These are phyloP conservation scores for Fusarium abutilonis DNA, from an alignment of 2,329 filamentous ascomycete species.

Conservation along the genomic window DNA sequence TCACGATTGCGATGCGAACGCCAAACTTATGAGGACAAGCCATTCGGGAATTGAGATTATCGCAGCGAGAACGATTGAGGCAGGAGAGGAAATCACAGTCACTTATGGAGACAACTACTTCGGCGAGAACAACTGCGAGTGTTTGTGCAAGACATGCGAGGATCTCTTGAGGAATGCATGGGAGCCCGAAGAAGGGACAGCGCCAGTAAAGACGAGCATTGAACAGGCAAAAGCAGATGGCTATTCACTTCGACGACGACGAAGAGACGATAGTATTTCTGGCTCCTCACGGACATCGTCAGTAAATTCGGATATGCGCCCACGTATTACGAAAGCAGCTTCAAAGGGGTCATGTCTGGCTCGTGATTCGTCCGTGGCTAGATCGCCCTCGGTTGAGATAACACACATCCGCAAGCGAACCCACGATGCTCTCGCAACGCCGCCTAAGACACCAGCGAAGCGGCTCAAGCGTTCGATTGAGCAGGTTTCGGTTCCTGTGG, in stretches of 20 bases:
- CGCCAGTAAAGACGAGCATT: slow-evolving; percentile 61
- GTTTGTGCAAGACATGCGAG: slow-evolving; percentile 90
- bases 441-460: slow-evolving; percentile 66
- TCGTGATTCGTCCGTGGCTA: slow-evolving; percentile 47
- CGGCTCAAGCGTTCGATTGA: slow-evolving; percentile 52
- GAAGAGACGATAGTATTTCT: slow-evolving; percentile 61
- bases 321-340: slow-evolving; percentile 57
- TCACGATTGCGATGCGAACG: slow-evolving; percentile 95
- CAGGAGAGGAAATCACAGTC: slow-evolving; percentile 95
- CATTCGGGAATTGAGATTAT: slow-evolving; percentile 91
- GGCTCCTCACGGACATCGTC: slow-evolving; percentile 66
- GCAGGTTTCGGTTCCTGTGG: slow-evolving; percentile 44
- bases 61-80: slow-evolving; percentile 80
- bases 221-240: slow-evolving; percentile 60
- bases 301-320: slow-evolving; percentile 64
- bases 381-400: slow-evolving; percentile 45
- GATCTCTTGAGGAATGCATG: slow-evolving; percentile 80
- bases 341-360: slow-evolving; percentile 50
- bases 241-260: slow-evolving; percentile 66
- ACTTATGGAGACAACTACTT: slow-evolving; percentile 97
- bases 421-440: slow-evolving; percentile 59
- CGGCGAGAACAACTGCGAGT: slow-evolving; percentile 93
- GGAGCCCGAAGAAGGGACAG: slow-evolving; percentile 64
- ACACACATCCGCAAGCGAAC: slow-evolving; percentile 53
- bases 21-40: slow-evolving; percentile 83